Percentiles rank a stretch among this genome's conserved stretches.
These are phyloP conservation scores for Nigrospora osmanthi DNA, from an alignment of 2,329 filamentous ascomycete species.

Conservation along the genomic window DNA sequence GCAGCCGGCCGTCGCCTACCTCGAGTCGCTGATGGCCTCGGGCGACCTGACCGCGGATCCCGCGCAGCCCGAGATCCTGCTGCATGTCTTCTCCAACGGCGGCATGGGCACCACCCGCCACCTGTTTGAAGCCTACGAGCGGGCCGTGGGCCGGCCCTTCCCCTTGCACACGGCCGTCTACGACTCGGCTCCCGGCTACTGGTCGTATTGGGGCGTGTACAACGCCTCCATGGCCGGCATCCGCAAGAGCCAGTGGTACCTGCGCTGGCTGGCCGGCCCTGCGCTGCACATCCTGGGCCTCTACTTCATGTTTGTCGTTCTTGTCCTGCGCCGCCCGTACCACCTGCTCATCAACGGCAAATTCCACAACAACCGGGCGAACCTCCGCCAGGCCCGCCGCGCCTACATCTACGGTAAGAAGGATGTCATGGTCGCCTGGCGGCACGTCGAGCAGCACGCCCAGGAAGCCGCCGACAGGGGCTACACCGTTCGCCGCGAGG, in stretches of 20 bases:
- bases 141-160: constrained; percentile 18
- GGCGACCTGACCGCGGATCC: constrained; percentile 11
- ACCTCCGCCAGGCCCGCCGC: constrained; percentile 31
- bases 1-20: constrained; percentile 28
- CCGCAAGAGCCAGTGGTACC: constrained; percentile 17
- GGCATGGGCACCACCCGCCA: constrained; percentile 33
- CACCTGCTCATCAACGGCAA: constrained; percentile 23
- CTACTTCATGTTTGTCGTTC: constrained; percentile 19
- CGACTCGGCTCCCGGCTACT: constrained; percentile 42
- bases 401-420: constrained; percentile 44
- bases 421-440: constrained; percentile 38
- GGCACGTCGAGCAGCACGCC: constrained; percentile 41
- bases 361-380: constrained; percentile 26
- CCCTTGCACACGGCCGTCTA: constrained; percentile 35
- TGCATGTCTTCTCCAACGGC: constrained; percentile 47
- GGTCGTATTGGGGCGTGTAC: constrained; percentile 28
- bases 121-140: constrained; percentile 26
- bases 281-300: constrained; percentile 25
- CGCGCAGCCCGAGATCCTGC: constrained; percentile 26
- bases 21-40: constrained; percentile 23
- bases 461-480: constrained; percentile 28
- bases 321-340: constrained; percentile 19
- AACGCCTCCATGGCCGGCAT: constrained; percentile 28
- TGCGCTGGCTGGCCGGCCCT: constrained; percentile 18
- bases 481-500: constrained; percentile 33